A percentile compares a stretch with the other conserved stretches of the same genome.
Evolutionary conservation across 352 stramenopile genomes (phyloP).

Genomic region (Pythium monospermum): DNA sequence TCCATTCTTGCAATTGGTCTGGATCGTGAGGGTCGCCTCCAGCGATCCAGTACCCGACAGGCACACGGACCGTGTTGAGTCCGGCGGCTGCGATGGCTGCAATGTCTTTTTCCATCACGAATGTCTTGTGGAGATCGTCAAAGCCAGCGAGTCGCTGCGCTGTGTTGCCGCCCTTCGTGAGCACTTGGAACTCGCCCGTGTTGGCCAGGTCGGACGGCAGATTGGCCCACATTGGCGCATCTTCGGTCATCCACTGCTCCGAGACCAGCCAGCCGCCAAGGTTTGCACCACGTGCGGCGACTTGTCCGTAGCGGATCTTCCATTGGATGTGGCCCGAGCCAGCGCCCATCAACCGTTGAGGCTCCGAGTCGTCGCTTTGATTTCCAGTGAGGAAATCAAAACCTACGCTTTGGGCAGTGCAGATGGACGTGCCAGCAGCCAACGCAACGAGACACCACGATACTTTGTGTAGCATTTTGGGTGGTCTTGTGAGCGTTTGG

Average conservation of each 20-base stretch:
- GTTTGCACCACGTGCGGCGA: constrained; percentile 20
- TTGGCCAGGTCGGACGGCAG: constrained; percentile 1
- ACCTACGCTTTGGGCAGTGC: neutral
- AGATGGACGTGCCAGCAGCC: neutral
- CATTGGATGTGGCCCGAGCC: constrained; percentile 12
- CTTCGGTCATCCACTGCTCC: constrained; percentile 24
- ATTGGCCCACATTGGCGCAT: constrained; percentile 10
- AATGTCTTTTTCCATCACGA: constrained; percentile 64
- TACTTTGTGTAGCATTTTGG: no score
- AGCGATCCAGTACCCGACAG: constrained; percentile 70
- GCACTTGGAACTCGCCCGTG: constrained; percentile 10
- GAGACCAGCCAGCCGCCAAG: constrained; percentile 26
- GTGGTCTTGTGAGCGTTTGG: no score
- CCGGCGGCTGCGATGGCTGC: constrained; percentile 38
- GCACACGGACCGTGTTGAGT: constrained; percentile 74
- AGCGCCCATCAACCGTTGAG: neutral
- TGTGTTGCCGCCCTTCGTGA: constrained; percentile 11
- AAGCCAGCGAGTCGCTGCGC: constrained; percentile 24
- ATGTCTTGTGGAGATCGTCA: constrained; percentile 42
- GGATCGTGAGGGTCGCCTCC: constrained; percentile 43
- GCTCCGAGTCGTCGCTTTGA: neutral
- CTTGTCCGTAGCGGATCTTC: constrained; percentile 9
- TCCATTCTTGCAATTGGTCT: constrained; percentile 28
- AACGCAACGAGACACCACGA: no score
- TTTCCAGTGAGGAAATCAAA: neutral